Percentiles rank a stretch among this genome's conserved stretches.
These are phyloP conservation scores for Chalciporus sp. DNA, from an alignment of 1,284 basidiomycete genomes.

Conservation along the genomic window DNA sequence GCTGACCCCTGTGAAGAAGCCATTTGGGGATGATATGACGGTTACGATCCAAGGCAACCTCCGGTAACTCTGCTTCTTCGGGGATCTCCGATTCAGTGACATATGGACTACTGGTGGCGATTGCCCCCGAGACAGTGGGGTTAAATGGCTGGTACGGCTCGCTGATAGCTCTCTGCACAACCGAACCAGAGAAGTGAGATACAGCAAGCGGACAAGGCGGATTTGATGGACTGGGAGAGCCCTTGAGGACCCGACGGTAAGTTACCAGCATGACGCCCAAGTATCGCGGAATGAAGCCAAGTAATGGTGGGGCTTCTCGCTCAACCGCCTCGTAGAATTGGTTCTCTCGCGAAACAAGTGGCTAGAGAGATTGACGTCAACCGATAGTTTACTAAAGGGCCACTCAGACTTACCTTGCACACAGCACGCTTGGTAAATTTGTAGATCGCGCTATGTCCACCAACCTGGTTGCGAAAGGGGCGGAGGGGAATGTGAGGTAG, in stretches of 20 bases:
- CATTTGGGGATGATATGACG: conserved; percentile 96
- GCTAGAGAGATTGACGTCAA: conserved; percentile 51
- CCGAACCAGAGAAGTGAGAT: conserved; percentile 26
- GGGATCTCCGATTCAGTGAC: conserved; percentile 46
- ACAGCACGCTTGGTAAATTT: conserved; percentile 98
- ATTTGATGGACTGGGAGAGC: conserved; percentile 20
- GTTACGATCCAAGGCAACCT: conserved; percentile 92
- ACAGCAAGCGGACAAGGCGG: conserved; percentile 19
- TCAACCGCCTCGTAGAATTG: conserved; percentile 98
- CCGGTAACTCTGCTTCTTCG: conserved; percentile 77
- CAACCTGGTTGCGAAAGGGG: conserved; percentile 97
- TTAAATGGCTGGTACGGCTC: conserved; percentile 20
- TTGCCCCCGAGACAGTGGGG: conserved; percentile 7
- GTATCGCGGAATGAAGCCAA: conserved; percentile 95
- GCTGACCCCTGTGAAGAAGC: conserved; percentile 67
- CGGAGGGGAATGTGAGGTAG: conserved; percentile 92
- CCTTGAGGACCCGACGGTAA: conserved; percentile 78
- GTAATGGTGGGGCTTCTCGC: conserved; percentile 85
- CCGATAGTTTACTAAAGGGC: conserved; percentile 16
- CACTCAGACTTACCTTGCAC: conserved; percentile 78
- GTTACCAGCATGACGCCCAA: conserved; percentile 98
- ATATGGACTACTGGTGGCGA: conserved; percentile 17
- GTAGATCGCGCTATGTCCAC: conserved; percentile 96
- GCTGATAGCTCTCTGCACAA: conserved; percentile 43
- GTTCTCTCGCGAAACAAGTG: conserved; percentile 95